Base-by-base conservation (phyloP, 805 yeast genomes). In the Priceomyces medius region DNA sequence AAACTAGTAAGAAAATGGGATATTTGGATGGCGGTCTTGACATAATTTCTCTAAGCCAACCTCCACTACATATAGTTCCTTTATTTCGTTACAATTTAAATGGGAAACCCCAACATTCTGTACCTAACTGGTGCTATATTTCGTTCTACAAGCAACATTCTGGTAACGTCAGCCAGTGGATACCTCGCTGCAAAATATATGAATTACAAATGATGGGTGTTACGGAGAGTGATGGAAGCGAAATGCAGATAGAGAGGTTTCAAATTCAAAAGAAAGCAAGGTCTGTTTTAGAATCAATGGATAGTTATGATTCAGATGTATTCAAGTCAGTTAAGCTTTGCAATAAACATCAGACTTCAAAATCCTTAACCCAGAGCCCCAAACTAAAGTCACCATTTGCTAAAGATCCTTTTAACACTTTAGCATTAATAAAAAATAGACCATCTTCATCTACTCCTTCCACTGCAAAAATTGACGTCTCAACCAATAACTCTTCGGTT, bases 201-300 rank as follows among this genome's bases (percentile, higher is more conserved):
- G 98, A 91, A 54, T 64, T 93, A 14, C 98, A 93, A 59, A 93
- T 93, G 97, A 91, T 91, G 95, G 98, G 98, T 0, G 77, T 93
- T 6, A 88, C 91, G 83, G 98, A 91, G 54, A 88, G 87, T 52
- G 97, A 93, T 54, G 69, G 82, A 43, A 80, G 81, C 48, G 79
- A 84, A 9, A 77, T 85, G 6, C 77, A 81, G 7, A 76, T 90
- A 8, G 82, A 81, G 13, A 74, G 83, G 38, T 63, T 89, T 38
- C 73, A 68, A 9, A 53, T 53, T 46, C 60, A 46, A 37, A 55
- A 34, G 42, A 56, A 47, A 19, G 56, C 65, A 4, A 58, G 58
- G 37, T 68, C 82, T 0, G 68, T 83, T 27, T 49, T 73, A 1
- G 83, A 80, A 27, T 74, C 81, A 4, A 86, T 88, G 85, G 78